Evolutionary conservation across 176 grass and related monocot genomes (phyloP), one percentile per base, ranked within the genome.

Genomic region (Cenchrus americanus): DNA sequence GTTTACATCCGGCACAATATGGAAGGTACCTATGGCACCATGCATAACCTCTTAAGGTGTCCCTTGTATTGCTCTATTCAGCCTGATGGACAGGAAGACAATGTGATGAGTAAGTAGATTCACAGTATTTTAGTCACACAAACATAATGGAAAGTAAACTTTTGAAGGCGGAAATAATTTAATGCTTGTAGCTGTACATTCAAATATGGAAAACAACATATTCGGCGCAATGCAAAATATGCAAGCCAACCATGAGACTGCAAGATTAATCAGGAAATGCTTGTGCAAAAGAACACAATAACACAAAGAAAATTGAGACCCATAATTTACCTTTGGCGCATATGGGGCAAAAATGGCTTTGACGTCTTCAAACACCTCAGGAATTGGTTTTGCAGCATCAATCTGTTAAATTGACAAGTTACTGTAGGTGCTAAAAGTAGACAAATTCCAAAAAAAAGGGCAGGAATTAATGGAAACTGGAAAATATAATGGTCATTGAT

Each of bases 321-420:
- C 53, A 68, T 13, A 58, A 68, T 40, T 88, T 85, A 97, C 94
- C 92, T 97, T 90, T 44, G 49, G 23, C 82, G 62, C 44, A 60
- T 85, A 90, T 70, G 89, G 73, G 66, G 92, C 81, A 77, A 97
- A 97, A 85, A 97, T 92, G 10, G 55, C 74, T 74, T 94, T 92
- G 34, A 97, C 92, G 14, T 92, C 88, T 73, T 94, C 92, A 22
- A 97, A 97, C 55, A 97, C 94, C 79, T 94, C 92, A 82, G 90
- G 34, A 85, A 97, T 92, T 80, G 90, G 88, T 87, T 97, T 97
- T 75, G 88, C 77, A 63, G 94, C 94, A 87, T 89, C 57, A 23
- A 97, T 94, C 94, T 97, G 73, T 71, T 50, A 3, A 73, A 66
- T 79, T 50, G 24, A 79, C 55, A 75, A 54, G 30, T 79, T 84